phyloP scores from a whole-genome alignment of 768 basidiomycete genomes.

The Auriculariales sp. region DNA sequence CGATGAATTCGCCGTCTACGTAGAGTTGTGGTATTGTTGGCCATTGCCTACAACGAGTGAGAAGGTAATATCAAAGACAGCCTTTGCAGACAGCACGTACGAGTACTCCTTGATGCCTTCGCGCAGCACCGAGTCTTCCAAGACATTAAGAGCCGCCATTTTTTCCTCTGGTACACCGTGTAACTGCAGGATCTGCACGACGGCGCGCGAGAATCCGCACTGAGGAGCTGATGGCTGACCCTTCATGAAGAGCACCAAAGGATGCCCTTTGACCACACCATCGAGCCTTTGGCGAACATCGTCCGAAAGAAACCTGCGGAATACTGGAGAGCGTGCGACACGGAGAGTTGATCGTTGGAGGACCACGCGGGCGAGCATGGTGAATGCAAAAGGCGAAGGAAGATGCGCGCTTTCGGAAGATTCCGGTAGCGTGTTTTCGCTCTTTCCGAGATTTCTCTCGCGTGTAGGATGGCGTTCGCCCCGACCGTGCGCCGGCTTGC shows the following conservation, averaged over 20 bases:
- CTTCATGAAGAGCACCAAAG: slow-evolving; percentile 97
- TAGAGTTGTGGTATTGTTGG: slow-evolving; percentile 96
- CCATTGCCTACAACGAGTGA: slow-evolving; percentile 57
- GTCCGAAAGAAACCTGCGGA: slow-evolving; percentile 41
- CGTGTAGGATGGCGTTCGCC: background rate
- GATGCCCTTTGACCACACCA: slow-evolving; percentile 55
- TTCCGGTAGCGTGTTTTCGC: no score
- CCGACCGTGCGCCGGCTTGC: background rate
- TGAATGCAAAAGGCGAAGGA: no score
- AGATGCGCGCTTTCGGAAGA: no score
- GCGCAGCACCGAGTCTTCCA: slow-evolving; percentile 74
- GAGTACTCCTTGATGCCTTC: slow-evolving; percentile 90
- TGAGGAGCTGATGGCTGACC: slow-evolving; percentile 76
- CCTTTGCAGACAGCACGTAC: slow-evolving; percentile 34
- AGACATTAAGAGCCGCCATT: slow-evolving; percentile 78
- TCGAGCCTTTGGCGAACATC: slow-evolving; percentile 52
- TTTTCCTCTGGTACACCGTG: slow-evolving; percentile 71
- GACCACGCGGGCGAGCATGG: no score
- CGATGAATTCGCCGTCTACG: slow-evolving; percentile 88
- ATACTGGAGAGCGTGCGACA: background rate
- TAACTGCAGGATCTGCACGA: slow-evolving; percentile 75
- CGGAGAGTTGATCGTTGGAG: no score
- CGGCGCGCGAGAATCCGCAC: slow-evolving; percentile 94
- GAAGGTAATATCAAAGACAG: background rate
- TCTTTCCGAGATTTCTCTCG: no score